Evolutionary conservation across 1,284 basidiomycete species (phyloP).

Genomic region (Pyrrhoderma noxium): DNA sequence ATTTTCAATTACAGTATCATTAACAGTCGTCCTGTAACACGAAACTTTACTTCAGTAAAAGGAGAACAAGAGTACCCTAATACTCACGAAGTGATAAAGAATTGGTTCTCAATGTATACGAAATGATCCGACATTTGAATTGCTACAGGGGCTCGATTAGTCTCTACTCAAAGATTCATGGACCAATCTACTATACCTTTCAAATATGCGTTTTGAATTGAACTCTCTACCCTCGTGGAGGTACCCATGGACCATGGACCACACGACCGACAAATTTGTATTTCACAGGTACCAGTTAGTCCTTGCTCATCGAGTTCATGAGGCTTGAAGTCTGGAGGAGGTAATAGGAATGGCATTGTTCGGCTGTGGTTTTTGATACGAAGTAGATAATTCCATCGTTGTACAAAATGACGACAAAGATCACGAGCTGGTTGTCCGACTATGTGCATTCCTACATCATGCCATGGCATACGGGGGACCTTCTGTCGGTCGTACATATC

Average conservation of each 20-base stretch:
- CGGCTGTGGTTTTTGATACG: conserved; percentile 93
- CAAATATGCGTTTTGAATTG: conserved; percentile 92
- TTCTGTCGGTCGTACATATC: conserved; percentile 91
- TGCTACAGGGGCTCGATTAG: no score
- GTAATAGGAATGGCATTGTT: conserved; percentile 90
- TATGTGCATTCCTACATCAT: conserved; percentile 93
- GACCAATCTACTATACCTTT: no score
- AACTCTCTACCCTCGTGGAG: conserved; percentile 78
- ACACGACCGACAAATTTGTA: conserved; percentile 93
- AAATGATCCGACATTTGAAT: conserved; percentile 94
- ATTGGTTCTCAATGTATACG: conserved; percentile 96
- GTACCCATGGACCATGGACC: conserved; percentile 98
- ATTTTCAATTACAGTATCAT: conserved; percentile 87
- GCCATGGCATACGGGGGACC: conserved; percentile 97
- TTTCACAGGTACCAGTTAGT: conserved; percentile 92
- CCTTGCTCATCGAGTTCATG: conserved; percentile 76
- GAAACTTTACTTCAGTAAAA: not conserved
- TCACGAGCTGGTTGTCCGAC: conserved; percentile 96
- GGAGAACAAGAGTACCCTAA: not conserved
- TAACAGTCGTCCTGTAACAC: conserved; percentile 67
- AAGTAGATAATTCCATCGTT: conserved; percentile 90
- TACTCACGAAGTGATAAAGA: conserved; percentile 90
- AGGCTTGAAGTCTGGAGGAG: conserved; percentile 87
- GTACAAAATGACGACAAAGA: conserved; percentile 90
- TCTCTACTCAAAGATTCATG: no score